phyloP scores from a whole-genome alignment of 2,329 filamentous ascomycete genomes.

The Coleophoma eucalyptorum region DNA sequence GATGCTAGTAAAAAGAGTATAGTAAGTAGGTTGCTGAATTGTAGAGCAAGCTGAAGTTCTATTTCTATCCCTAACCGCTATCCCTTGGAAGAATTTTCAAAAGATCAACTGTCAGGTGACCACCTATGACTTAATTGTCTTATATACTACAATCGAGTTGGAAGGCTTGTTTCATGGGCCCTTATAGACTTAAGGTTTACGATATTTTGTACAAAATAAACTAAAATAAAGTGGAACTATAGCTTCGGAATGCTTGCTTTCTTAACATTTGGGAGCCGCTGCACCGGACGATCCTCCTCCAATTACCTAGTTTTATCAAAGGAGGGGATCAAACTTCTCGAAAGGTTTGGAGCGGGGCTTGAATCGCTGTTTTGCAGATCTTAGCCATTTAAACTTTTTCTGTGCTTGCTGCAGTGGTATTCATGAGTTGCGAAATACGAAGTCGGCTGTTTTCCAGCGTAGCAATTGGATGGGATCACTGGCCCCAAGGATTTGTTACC shows the following conservation, averaged over 20 bases:
- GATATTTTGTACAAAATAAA: too few relatives aligned
- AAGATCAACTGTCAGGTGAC: too few relatives aligned
- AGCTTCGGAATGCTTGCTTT: constrained; percentile 21
- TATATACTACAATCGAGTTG: too few relatives aligned
- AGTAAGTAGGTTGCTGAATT: too few relatives aligned
- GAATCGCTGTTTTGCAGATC: not conserved
- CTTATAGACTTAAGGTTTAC: too few relatives aligned
- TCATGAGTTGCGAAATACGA: not conserved
- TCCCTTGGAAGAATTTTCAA: too few relatives aligned
- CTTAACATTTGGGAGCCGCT: constrained; percentile 37
- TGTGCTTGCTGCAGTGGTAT: not conserved
- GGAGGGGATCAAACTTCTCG: constrained; percentile 36
- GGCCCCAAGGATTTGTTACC: not conserved
- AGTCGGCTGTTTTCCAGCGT: not conserved
- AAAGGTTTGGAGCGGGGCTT: constrained; percentile 42
- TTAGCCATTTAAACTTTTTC: not conserved
- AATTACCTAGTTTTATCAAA: constrained; percentile 20
- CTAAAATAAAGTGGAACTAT: too few relatives aligned
- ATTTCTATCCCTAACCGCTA: too few relatives aligned
- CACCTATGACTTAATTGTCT: too few relatives aligned
- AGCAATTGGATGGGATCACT: not conserved
- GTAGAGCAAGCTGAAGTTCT: too few relatives aligned
- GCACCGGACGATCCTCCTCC: constrained; percentile 38
- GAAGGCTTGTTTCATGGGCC: too few relatives aligned
- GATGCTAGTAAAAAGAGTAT: too few relatives aligned